phyloP scores from a whole-genome alignment of 352 stramenopile genomes.

The Globisporangium barbulae region DNA sequence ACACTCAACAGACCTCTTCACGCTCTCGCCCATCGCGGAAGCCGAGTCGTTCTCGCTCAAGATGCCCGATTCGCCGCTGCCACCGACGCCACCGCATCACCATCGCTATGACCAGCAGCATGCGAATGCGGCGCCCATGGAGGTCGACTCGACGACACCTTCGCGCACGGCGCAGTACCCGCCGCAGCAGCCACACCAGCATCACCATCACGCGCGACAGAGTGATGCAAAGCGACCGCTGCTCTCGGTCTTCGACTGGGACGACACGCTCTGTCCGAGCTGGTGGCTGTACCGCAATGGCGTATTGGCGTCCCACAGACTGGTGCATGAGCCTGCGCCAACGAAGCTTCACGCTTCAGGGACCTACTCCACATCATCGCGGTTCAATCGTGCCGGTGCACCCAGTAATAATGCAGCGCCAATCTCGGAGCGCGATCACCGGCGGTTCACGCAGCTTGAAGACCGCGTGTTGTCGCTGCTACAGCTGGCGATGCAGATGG shows the following conservation, averaged over 20 bases:
- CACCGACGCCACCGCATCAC: neutral
- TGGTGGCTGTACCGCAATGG: conserved; percentile 48
- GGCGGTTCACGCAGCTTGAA: conserved; percentile 34
- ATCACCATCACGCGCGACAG: neutral
- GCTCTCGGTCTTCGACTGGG: conserved; percentile 59
- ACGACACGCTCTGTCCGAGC: conserved; percentile 63
- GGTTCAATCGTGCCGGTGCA: neutral
- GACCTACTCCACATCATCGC: neutral
- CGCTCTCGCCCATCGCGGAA: conserved; percentile 14
- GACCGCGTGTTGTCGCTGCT: conserved; percentile 38
- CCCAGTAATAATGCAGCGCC: neutral
- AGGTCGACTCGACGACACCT: conserved; percentile 14
- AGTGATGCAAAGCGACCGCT: conserved; percentile 23
- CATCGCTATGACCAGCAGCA: neutral
- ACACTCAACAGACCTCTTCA: conserved; percentile 2
- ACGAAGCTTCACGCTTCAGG: neutral
- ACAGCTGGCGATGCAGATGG: conserved; percentile 31
- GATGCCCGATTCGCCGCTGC: conserved; percentile 10
- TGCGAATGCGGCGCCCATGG: conserved; percentile 5
- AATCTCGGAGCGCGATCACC: conserved; percentile 20
- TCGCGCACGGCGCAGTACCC: conserved; percentile 4
- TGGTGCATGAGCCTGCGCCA: conserved; percentile 29
- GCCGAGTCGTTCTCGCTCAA: conserved; percentile 14
- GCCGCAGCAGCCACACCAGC: neutral
- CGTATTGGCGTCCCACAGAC: conserved; percentile 35